These are phyloP conservation scores for Novymonas esmeraldas DNA, from an alignment of 208 protist genomes.

Conservation along the genomic window DNA sequence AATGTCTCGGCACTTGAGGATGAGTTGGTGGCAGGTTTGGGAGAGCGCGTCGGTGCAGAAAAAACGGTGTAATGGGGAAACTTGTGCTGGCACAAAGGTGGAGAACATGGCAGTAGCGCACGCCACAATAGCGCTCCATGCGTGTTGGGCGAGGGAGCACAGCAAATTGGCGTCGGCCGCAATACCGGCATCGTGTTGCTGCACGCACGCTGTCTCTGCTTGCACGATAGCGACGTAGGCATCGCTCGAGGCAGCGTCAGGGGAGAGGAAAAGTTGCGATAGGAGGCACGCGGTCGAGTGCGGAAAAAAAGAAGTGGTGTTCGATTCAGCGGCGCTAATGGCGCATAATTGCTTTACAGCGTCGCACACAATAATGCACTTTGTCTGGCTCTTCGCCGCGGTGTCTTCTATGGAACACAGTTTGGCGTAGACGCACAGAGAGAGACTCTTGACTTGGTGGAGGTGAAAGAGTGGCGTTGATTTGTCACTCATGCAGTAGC, in stretches of 20 bases:
- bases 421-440: neutral
- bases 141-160: slow-evolving; percentile 13
- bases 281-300: slow-evolving; percentile 9
- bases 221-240: slow-evolving; percentile 19
- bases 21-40: slow-evolving; percentile 1
- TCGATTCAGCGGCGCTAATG: neutral
- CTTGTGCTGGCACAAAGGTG: neutral
- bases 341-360: slow-evolving; percentile 10
- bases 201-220: slow-evolving; percentile 12
- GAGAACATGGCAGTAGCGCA: slow-evolving; percentile 8
- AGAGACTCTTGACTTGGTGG: neutral
- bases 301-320: neutral
- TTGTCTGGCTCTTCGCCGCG: neutral
- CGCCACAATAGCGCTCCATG: slow-evolving; percentile 17
- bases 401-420: neutral
- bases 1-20: slow-evolving; percentile 18
- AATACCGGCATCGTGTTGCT: neutral
- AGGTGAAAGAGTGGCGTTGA: neutral
- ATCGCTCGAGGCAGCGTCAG: slow-evolving; percentile 15
- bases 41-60: slow-evolving; percentile 21
- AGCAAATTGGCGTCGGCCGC: slow-evolving; percentile 4
- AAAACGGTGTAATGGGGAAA: slow-evolving; percentile 7
- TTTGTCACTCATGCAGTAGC: neutral
- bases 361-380: slow-evolving; percentile 15
- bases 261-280: slow-evolving; percentile 5